A percentile compares a stretch with the other conserved stretches of the same genome.
Evolutionary conservation across 441 rosid genomes (phyloP).

Genomic region (Gossypium gossypioides): DNA sequence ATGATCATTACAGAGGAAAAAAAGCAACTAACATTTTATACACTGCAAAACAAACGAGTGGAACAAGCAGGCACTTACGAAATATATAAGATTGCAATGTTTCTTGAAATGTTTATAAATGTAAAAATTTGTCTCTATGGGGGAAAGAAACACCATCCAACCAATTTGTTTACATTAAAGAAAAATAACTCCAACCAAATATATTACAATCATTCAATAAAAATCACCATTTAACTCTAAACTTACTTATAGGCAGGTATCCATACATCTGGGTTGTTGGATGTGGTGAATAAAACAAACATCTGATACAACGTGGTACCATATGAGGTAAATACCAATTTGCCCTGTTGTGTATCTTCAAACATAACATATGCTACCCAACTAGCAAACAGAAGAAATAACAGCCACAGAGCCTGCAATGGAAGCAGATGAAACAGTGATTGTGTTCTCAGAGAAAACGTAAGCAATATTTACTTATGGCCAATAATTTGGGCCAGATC

Average conservation of each 20-base stretch:
- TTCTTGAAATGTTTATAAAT: background rate
- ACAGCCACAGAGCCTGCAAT: constrained; percentile 73
- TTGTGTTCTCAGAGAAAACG: background rate
- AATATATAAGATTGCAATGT: background rate
- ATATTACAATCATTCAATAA: background rate
- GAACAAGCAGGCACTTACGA: background rate
- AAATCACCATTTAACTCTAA: constrained; percentile 1
- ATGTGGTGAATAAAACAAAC: constrained; percentile 88
- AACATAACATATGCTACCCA: constrained; percentile 95
- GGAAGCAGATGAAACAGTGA: constrained; percentile 22
- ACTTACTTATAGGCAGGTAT: constrained; percentile 95
- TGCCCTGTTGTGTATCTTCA: constrained; percentile 85
- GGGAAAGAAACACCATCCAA: background rate
- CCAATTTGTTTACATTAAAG: background rate
- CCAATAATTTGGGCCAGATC: background rate
- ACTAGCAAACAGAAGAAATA: constrained; percentile 82
- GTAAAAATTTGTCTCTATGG: background rate
- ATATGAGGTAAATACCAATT: constrained; percentile 57
- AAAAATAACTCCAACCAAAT: constrained; percentile 3
- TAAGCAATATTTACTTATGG: background rate
- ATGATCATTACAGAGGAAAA: background rate
- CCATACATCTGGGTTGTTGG: constrained; percentile 99
- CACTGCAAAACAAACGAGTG: background rate
- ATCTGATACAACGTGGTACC: constrained; percentile 74
- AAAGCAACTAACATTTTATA: background rate